Evolutionary conservation across 257 asterid species (phyloP), one percentile per base, ranked within the genome.

Genomic region (Thymus mandschuricus): DNA sequence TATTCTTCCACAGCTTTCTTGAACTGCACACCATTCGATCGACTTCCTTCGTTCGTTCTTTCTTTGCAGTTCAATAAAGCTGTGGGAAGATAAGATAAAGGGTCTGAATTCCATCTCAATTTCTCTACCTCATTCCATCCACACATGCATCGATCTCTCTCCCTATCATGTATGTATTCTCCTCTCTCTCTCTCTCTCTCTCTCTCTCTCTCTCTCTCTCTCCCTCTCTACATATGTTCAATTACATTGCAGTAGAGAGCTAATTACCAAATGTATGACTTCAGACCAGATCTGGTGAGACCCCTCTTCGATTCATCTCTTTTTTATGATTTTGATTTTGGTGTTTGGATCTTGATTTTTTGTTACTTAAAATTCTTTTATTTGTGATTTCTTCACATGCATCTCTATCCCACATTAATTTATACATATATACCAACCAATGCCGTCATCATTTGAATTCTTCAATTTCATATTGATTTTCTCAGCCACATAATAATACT

Each of bases 1-100:
- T 92, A 72, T 78, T 83, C 78, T 89, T 89, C 97, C 97, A 92
- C 97, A 86, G 97, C 96, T 92, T 92, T 92, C 97, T 92, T 92
- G 97, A 92, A 92, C 97, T 87, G 82, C 81, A 80, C 51, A 76
- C 49, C 72, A 59, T 28, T 56, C 9, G 50, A 45, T 31, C 64
- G 11, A 70, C 60, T 21, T 77, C 69, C 56, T 62, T 54, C n/a
- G 66, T 52, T 46, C 65, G 35, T 34, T 3, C 48, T 11, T 51
- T 7, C 50, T 64, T 50, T 66, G 92, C 79, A 77, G 98, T 92
- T 92, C 98, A 92, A 88, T 84, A 86, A 85, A 81, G 91, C 87
- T 89, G 98, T 89, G 98, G 98, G 92, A 92, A 80, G 91, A 89
- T 88, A 85, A 43, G 81, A 75, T 6, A 38, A 44, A 78, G 68